Evolutionary conservation across 139 green algal species (phyloP), one percentile per base, ranked within the genome.

Genomic region (Limnomonas spitsbergensis): DNA sequence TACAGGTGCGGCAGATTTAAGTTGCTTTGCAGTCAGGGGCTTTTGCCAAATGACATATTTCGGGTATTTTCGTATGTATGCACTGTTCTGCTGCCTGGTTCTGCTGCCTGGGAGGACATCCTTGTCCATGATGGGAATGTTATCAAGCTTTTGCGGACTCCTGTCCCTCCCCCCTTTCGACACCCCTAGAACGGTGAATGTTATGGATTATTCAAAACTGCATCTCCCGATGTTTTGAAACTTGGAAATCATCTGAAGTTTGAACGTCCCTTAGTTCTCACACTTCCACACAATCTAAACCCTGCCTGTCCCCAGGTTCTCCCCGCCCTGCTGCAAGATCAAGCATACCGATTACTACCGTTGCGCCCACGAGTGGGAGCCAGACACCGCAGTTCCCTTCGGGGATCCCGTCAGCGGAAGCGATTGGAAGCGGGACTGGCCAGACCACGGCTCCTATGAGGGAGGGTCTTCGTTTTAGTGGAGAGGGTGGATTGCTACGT

Each of bases 321-420:
- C 75, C 32, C 80, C 80, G 36, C 80, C 80, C 40, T 85, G 80
- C 76, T 85, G 80, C 69, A 76, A 79, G 54, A 81, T 85, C 76
- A 79, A 76, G 35, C 80, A 87, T 69, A 81, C 82, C 1, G 82
- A 87, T 78, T 82, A 53, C 0, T 87, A 87, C 75, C 75, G 82
- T 9, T 87, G 82, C 54, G 78, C 39, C 20, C 40, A 82, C 47
- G 54, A 78, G 53, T 87, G 82, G 82, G 73, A 56, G 1, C 82
- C 82, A 24, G 78, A 87, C 76, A 84, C 78, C 1, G 70, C 69
- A 36, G 69, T 87, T 27, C 82, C 82, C 26, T 78, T 73, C 26
- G 82, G 82, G 2, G 78, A 87, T 67, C 56, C 82, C 31, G 38
- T 76, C 4, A 42, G 77, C 26, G 82, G 82, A 0, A 39, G 53